Conservation (phyloP, 257 asterid genomes). For the Ophiorrhiza pumila region DNA sequence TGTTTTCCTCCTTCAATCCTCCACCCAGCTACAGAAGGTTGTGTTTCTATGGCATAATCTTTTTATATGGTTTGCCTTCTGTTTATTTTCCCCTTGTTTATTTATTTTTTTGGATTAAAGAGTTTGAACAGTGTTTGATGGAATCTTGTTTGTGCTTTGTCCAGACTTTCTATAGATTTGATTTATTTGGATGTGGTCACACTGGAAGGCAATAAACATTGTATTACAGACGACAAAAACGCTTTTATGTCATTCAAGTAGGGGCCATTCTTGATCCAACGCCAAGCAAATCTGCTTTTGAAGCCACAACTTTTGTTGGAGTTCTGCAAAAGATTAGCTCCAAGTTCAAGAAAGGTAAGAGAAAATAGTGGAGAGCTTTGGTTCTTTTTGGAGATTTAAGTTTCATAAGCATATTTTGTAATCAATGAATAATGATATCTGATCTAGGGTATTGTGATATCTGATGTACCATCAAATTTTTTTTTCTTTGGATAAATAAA, state of each 20-base stretch:
- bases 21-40: slow-evolving; percentile 98
- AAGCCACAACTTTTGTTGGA: slow-evolving; percentile 82
- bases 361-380: slow-evolving; percentile 5
- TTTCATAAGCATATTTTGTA: slow-evolving; percentile 12
- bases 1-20: slow-evolving; percentile 91
- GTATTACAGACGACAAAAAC: slow-evolving; percentile 81
- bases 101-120: neutral
- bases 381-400: slow-evolving; percentile 9
- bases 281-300: slow-evolving; percentile 56
- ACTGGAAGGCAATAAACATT: slow-evolving; percentile 80
- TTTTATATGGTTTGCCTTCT: too few species aligned
- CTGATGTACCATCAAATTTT: too few species aligned
- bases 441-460: too few species aligned
- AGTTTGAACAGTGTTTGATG: slow-evolving; percentile 20
- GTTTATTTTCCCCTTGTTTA: neutral
- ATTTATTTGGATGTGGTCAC: slow-evolving; percentile 84
- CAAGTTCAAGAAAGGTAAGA: slow-evolving; percentile 85
- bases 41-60: slow-evolving; percentile 18
- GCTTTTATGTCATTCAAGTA: slow-evolving; percentile 80
- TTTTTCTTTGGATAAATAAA: too few species aligned
- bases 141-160: slow-evolving; percentile 23
- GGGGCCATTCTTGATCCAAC: slow-evolving; percentile 72
- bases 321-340: slow-evolving; percentile 89
- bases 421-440: slow-evolving; percentile 16
- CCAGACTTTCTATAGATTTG: slow-evolving; percentile 93